These are phyloP conservation scores for Marchantia paleacea DNA, from an alignment of 225 moss, liverwort and hornwort species.

Conservation along the genomic window DNA sequence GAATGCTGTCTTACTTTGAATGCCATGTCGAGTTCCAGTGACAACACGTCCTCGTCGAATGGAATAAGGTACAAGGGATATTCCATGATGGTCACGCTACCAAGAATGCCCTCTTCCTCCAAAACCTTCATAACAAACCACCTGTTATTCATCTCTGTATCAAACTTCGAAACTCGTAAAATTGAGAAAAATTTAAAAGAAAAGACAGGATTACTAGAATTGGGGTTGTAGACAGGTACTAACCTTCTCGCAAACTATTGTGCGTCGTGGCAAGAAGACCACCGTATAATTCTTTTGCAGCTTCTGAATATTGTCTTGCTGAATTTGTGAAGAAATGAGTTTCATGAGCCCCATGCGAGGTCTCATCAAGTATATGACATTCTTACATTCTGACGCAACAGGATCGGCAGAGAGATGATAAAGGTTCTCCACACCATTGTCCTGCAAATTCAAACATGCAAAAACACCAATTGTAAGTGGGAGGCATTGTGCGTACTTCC, in stretches of 20 bases:
- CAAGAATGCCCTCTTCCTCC: slow-evolving; percentile 74
- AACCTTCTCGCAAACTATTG: slow-evolving; percentile 94
- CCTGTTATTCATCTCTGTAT: not conserved
- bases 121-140: slow-evolving; percentile 50
- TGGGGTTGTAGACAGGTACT: not conserved
- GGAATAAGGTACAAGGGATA: slow-evolving; percentile 91
- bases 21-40: slow-evolving; percentile 83
- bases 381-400: slow-evolving; percentile 78
- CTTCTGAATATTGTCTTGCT: slow-evolving; percentile 64
- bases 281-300: slow-evolving; percentile 71
- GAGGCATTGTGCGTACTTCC: too few species aligned
- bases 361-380: slow-evolving; percentile 81
- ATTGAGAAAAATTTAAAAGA: not conserved
- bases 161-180: not conserved
- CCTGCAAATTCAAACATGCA: slow-evolving; percentile 38
- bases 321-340: slow-evolving; percentile 78
- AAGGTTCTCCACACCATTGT: slow-evolving; percentile 90
- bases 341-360: slow-evolving; percentile 80
- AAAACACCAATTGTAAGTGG: too few species aligned
- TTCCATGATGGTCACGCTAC: slow-evolving; percentile 67
- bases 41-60: slow-evolving; percentile 94
- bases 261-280: slow-evolving; percentile 78
- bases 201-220: not conserved
- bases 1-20: slow-evolving; percentile 52
- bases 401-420: slow-evolving; percentile 75